Evolutionary conservation across 73 alveolate species (phyloP), one percentile per base, ranked within the genome.

Genomic region (Paramecium sonneborni): DNA sequence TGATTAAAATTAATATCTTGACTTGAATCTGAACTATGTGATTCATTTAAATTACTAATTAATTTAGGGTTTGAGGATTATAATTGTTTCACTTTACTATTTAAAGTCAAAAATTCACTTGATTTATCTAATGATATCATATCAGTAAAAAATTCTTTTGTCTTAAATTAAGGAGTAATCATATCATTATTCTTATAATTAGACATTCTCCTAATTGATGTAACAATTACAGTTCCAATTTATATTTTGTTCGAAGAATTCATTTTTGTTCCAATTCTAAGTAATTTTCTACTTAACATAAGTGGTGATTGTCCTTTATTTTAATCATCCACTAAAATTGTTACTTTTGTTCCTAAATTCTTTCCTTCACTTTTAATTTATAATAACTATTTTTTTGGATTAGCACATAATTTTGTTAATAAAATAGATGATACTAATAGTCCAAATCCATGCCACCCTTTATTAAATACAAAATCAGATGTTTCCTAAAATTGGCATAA

Each of bases 371-470:
- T 44, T 79, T 79, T 79, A 79, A 43, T 79, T 41, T 21, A 43
- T 12, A 39, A 72, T 3, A 18, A 9, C 67, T 74, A 37, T 37
- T 74, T 74, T 32, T 72, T 79, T 79, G 15, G 0, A 35, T 79
- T 46, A 11, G 76, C 6, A 1, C 76, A 32, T 0, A 79, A 10
- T 44, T 44, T 38, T 7, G 41, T 24, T 26, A 79, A 39, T 11
- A 79, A 10, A 10, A 79, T 39, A 0, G 69, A 44, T 20, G 90
- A 43, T 12, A 79, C 41, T 44, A 79, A 43, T 7, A 79, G 55
- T 24, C 90, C 90, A 79, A 79, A 79, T 24, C 90, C 90, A 39
- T 39, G 55, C 90, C 90, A 79, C 9, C 14, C 5, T 11, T 46
- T 20, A 43, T 21, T 72, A 34, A 35, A 37, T 5, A 41, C 5